These are phyloP conservation scores for Chrysochromulina parva DNA, from an alignment of 78 protist species.

Conservation along the genomic window DNA sequence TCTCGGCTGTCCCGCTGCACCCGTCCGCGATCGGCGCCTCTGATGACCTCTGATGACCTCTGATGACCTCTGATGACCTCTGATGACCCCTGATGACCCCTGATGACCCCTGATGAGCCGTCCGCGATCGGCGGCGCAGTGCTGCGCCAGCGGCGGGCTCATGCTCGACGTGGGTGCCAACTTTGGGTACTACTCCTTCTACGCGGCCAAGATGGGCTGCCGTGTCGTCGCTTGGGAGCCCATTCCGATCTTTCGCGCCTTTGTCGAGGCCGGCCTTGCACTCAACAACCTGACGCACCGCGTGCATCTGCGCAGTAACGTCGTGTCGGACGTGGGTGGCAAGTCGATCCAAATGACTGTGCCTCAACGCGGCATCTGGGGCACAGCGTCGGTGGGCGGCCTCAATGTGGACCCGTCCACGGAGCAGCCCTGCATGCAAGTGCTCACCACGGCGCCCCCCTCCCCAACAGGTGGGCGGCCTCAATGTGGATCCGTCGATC, in stretches of 20 bases:
- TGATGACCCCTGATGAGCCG: no score
- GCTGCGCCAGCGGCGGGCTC: not conserved
- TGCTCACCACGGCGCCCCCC: no score
- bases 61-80: no score
- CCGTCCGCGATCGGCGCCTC: no score
- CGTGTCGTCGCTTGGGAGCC: slow-evolving; percentile 33
- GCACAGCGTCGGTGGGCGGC: not conserved
- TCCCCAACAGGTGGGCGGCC: no score
- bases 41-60: no score
- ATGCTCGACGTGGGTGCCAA: slow-evolving; percentile 32
- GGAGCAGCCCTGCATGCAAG: no score
- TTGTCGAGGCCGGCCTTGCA: not conserved
- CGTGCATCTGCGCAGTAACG: not conserved
- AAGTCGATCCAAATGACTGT: not conserved
- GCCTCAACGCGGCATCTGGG: not conserved
- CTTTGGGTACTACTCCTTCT: slow-evolving; percentile 23
- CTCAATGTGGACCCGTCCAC: not conserved
- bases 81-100: no score
- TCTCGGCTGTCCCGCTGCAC: no score
- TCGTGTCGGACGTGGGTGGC: not conserved
- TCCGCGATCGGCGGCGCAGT: not conserved
- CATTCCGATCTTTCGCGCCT: slow-evolving; percentile 6
- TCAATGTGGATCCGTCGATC: not conserved
- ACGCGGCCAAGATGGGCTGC: slow-evolving; percentile 18
- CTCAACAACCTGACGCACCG: slow-evolving; percentile 13